Conservation (phyloP, 805 yeast species). For the Ogataea ganodermae region DNA sequence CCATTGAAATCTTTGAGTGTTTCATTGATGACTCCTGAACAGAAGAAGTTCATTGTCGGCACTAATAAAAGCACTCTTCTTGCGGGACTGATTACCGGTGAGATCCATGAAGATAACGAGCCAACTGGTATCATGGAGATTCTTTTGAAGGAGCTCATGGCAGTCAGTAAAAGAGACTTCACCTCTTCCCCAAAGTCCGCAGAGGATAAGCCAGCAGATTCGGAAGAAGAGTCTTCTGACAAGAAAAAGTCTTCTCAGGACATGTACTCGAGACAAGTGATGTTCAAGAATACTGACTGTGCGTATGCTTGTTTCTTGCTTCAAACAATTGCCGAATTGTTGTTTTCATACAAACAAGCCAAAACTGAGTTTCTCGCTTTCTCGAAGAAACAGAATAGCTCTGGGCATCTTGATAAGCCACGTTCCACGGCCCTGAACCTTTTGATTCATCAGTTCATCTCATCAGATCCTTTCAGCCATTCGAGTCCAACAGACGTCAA, state of each 20-base stretch:
- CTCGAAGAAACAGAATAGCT: slow-evolving; percentile 52
- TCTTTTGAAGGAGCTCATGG: slow-evolving; percentile 66
- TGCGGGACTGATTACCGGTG: not conserved
- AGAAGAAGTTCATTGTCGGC: slow-evolving; percentile 17
- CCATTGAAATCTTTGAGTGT: slow-evolving; percentile 26
- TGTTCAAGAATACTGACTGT: slow-evolving; percentile 56
- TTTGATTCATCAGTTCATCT: slow-evolving; percentile 71
- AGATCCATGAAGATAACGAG: not conserved
- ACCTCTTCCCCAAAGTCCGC: slow-evolving; percentile 27
- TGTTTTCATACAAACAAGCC: slow-evolving; percentile 76
- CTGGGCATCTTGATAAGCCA: slow-evolving; percentile 54
- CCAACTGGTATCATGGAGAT: slow-evolving; percentile 62
- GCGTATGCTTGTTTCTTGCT: slow-evolving; percentile 69
- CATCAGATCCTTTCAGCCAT: slow-evolving; percentile 47
- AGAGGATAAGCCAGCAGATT: slow-evolving; percentile 16
- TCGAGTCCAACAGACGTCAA: slow-evolving; percentile 40
- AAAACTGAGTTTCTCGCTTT: slow-evolving; percentile 82
- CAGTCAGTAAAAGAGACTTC: slow-evolving; percentile 31
- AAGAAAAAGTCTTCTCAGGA: slow-evolving; percentile 24
- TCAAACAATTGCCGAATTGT: slow-evolving; percentile 65
- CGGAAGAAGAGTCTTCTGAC: slow-evolving; percentile 25
- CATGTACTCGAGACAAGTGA: slow-evolving; percentile 25
- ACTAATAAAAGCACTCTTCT: not conserved
- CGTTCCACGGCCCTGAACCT: slow-evolving; percentile 76
- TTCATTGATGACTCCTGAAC: slow-evolving; percentile 25